These are phyloP conservation scores for Scutellaria barbata DNA, from an alignment of 257 asterid species.

Conservation along the genomic window DNA sequence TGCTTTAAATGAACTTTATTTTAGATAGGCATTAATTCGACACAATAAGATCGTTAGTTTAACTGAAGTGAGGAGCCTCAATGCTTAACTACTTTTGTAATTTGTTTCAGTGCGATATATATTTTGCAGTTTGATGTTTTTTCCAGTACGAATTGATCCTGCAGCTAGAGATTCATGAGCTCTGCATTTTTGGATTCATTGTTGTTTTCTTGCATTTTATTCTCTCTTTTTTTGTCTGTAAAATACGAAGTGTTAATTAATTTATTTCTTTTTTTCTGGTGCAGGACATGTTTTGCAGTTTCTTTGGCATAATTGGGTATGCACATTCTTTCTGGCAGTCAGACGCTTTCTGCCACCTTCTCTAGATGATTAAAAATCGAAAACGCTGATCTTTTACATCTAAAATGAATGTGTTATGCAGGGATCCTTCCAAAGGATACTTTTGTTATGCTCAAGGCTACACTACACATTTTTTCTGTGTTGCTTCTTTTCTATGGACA, in stretches of 20 bases:
- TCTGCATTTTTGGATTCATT: neutral
- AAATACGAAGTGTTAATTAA: slow-evolving; percentile 22
- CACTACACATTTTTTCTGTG: slow-evolving; percentile 95
- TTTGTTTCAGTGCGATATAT: neutral
- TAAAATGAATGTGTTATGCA: slow-evolving; percentile 41
- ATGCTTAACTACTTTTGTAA: neutral
- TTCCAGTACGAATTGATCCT: neutral
- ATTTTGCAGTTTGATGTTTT: slow-evolving; percentile 3
- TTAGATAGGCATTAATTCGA: neutral
- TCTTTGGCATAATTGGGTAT: slow-evolving; percentile 96
- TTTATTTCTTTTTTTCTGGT: slow-evolving; percentile 31
- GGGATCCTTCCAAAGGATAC: slow-evolving; percentile 97
- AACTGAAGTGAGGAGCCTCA: slow-evolving; percentile 1
- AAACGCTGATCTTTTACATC: slow-evolving; percentile 22
- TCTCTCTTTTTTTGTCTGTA: slow-evolving; percentile 1
- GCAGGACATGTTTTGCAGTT: slow-evolving; percentile 99
- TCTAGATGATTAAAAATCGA: slow-evolving; percentile 3
- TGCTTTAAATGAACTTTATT: slow-evolving; percentile 1
- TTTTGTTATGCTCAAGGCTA: slow-evolving; percentile 98
- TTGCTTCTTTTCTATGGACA: slow-evolving; percentile 97
- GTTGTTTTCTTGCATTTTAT: slow-evolving; percentile 10
- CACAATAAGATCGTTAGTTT: neutral
- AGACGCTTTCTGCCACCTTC: slow-evolving; percentile 24
- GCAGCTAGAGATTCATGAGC: slow-evolving; percentile 21
- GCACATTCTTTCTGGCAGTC: slow-evolving; percentile 26